Percentiles rank a stretch among this genome's conserved stretches.
phyloP scores from a whole-genome alignment of 2,329 filamentous ascomycete species.

The Neurospora sp. region DNA sequence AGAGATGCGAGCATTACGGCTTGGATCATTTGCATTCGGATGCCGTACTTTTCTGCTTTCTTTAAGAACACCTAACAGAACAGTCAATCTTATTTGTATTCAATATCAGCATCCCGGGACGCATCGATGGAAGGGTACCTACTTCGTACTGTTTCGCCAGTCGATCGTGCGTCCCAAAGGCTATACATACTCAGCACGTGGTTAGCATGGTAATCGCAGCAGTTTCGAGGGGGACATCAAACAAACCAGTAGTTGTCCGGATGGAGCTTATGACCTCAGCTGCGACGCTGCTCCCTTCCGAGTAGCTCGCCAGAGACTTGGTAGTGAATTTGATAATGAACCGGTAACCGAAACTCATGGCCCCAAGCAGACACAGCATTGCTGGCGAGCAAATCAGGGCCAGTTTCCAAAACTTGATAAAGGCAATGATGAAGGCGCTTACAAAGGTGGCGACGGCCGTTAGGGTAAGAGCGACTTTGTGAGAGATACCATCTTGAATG shows the following conservation, averaged over 20 bases:
- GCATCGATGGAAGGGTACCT: slow-evolving; percentile 44
- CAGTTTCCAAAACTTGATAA: slow-evolving; percentile 85
- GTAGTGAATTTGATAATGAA: slow-evolving; percentile 79
- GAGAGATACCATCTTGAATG: slow-evolving; percentile 86
- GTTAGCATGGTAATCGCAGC: background rate
- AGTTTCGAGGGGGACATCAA: background rate
- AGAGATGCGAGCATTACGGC: slow-evolving; percentile 74
- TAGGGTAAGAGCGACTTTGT: slow-evolving; percentile 74
- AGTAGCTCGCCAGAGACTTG: slow-evolving; percentile 67
- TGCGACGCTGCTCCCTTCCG: slow-evolving; percentile 74
- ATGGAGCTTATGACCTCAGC: slow-evolving; percentile 94
- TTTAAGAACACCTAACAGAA: background rate
- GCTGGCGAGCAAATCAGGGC: slow-evolving; percentile 79
- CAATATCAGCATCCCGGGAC: background rate
- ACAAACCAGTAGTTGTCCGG: slow-evolving; percentile 60
- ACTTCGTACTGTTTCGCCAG: slow-evolving; percentile 78
- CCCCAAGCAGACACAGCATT: slow-evolving; percentile 64
- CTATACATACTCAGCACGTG: slow-evolving; percentile 33
- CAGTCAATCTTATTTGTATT: background rate
- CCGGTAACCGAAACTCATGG: slow-evolving; percentile 63
- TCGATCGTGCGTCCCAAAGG: slow-evolving; percentile 88
- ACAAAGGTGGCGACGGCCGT: slow-evolving; percentile 73
- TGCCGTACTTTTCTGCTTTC: slow-evolving; percentile 65
- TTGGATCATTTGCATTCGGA: slow-evolving; percentile 62
- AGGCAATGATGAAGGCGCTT: slow-evolving; percentile 82